A percentile compares a stretch with the other conserved stretches of the same genome.
These are phyloP conservation scores for Mycena vulgaris DNA, from an alignment of 768 basidiomycete species.

Conservation along the genomic window DNA sequence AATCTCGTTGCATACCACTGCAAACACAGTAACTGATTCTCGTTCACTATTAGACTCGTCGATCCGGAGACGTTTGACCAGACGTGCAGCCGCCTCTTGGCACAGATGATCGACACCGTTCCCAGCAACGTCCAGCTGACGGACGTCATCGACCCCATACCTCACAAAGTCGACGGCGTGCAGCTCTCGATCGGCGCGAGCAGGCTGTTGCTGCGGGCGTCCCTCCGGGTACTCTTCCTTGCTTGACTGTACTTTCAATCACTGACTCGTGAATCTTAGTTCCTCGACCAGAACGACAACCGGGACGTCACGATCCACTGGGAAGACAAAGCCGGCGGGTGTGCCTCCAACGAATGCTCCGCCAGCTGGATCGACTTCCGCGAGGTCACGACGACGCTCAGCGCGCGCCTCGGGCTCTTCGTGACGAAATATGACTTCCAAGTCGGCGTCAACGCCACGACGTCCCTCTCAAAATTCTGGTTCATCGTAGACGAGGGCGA, in stretches of 20 bases:
- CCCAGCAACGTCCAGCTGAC: slow-evolving; percentile 61
- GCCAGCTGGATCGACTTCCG: slow-evolving; percentile 50
- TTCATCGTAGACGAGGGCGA: slow-evolving; percentile 63
- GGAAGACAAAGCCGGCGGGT: slow-evolving; percentile 18
- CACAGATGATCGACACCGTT: slow-evolving; percentile 66
- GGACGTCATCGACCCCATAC: slow-evolving; percentile 59
- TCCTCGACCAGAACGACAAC: slow-evolving; percentile 44
- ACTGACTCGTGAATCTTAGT: slow-evolving; percentile 43
- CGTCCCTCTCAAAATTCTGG: slow-evolving; percentile 66
- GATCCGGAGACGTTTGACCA: slow-evolving; percentile 52
- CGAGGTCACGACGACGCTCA: slow-evolving; percentile 55
- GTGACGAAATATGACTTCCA: slow-evolving; percentile 61
- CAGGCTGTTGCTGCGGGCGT: slow-evolving; percentile 10
- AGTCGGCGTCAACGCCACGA: slow-evolving; percentile 55
- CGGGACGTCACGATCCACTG: slow-evolving; percentile 52
- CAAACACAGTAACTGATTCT: slow-evolving; percentile 11
- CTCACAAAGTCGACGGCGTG: slow-evolving; percentile 57
- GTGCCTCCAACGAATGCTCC: slow-evolving; percentile 17
- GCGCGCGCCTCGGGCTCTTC: slow-evolving; percentile 48
- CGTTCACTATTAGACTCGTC: slow-evolving; percentile 49
- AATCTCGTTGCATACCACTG: slow-evolving; percentile 11
- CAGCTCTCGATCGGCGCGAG: slow-evolving; percentile 41
- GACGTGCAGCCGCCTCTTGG: slow-evolving; percentile 57
- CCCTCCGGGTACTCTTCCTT: slow-evolving; percentile 21
- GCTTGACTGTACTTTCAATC: slow-evolving; percentile 7